Evolutionary conservation across 352 stramenopile genomes (phyloP).

Genomic region (Globisporangium echinulatum): DNA sequence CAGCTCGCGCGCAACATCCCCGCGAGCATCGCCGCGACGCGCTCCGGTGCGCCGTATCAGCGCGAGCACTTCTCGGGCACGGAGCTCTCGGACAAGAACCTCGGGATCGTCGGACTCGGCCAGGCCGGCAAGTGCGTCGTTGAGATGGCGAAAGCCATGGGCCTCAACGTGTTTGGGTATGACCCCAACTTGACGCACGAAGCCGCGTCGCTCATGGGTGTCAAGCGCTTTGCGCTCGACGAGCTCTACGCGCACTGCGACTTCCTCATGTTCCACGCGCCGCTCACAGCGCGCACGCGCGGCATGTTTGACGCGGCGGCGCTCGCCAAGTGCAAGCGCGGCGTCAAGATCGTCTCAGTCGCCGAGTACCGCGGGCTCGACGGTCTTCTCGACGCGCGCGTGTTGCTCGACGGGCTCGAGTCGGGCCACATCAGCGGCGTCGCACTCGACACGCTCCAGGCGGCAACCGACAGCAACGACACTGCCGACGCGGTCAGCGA

Average conservation of each 20-base stretch:
- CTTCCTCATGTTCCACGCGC: slow-evolving; percentile 94
- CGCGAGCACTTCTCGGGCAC: slow-evolving; percentile 52
- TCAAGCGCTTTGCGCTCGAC: slow-evolving; percentile 53
- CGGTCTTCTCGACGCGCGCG: slow-evolving; percentile 79
- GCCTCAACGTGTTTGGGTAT: slow-evolving; percentile 59
- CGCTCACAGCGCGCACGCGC: slow-evolving; percentile 88
- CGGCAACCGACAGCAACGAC: slow-evolving; percentile 9
- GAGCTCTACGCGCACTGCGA: slow-evolving; percentile 75
- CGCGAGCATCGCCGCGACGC: slow-evolving; percentile 34
- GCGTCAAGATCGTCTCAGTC: slow-evolving; percentile 86
- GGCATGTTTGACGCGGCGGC: slow-evolving; percentile 84
- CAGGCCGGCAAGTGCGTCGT: slow-evolving; percentile 65
- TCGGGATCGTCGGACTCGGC: slow-evolving; percentile 70
- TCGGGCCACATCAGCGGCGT: slow-evolving; percentile 80
- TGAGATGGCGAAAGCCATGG: slow-evolving; percentile 69
- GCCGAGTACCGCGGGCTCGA: slow-evolving; percentile 59
- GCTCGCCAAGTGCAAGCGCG: slow-evolving; percentile 85
- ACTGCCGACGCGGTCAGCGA: slow-evolving; percentile 17
- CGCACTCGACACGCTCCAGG: slow-evolving; percentile 70
- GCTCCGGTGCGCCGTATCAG: slow-evolving; percentile 12
- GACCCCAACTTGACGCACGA: slow-evolving; percentile 75
- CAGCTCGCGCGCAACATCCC: slow-evolving; percentile 58
- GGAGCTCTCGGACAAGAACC: slow-evolving; percentile 50
- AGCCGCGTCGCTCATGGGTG: slow-evolving; percentile 47
- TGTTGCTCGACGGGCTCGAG: slow-evolving; percentile 61